A percentile compares a stretch with the other conserved stretches of the same genome.
Conservation (phyloP, 768 basidiomycete species). For the Amanita rubescens region DNA sequence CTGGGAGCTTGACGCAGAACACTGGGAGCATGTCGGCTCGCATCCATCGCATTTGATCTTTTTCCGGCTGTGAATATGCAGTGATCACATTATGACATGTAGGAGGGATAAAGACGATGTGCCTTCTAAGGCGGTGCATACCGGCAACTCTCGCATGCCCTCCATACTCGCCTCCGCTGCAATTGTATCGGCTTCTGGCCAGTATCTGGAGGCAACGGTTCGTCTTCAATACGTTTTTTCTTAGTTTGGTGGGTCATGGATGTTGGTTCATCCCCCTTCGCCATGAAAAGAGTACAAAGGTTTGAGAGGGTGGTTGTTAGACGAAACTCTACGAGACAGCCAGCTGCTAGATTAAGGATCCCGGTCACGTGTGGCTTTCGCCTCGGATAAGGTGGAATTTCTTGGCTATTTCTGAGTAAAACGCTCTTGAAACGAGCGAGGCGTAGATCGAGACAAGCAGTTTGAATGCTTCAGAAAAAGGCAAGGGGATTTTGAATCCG, state of each 20-base stretch:
- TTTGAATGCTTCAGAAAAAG: background rate
- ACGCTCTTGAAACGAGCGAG: background rate
- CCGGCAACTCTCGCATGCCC: slow-evolving; percentile 89
- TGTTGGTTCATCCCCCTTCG: slow-evolving; percentile 33
- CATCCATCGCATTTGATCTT: slow-evolving; percentile 91
- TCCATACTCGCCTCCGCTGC: slow-evolving; percentile 77
- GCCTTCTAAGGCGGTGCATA: slow-evolving; percentile 26
- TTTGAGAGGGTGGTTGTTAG: slow-evolving; percentile 13
- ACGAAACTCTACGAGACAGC: slow-evolving; percentile 6
- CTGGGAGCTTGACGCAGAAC: slow-evolving; percentile 61
- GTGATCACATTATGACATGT: slow-evolving; percentile 8
- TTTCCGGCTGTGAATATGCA: slow-evolving; percentile 53
- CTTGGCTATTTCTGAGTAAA: background rate
- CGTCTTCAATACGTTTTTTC: slow-evolving; percentile 70
- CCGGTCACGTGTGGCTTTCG: slow-evolving; percentile 3
- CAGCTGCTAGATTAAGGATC: background rate
- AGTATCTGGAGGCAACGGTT: slow-evolving; percentile 46
- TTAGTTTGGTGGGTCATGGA: slow-evolving; percentile 41
- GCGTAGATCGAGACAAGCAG: slow-evolving; percentile 2
- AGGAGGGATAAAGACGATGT: slow-evolving; percentile 11
- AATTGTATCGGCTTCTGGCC: slow-evolving; percentile 69
- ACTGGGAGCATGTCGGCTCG: slow-evolving; percentile 84
- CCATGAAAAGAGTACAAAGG: slow-evolving; percentile 27
- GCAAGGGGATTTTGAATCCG: background rate
- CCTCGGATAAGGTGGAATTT: background rate